Evolutionary conservation across 179 eudicot species (phyloP).

Genomic region (Silene coronaria): DNA sequence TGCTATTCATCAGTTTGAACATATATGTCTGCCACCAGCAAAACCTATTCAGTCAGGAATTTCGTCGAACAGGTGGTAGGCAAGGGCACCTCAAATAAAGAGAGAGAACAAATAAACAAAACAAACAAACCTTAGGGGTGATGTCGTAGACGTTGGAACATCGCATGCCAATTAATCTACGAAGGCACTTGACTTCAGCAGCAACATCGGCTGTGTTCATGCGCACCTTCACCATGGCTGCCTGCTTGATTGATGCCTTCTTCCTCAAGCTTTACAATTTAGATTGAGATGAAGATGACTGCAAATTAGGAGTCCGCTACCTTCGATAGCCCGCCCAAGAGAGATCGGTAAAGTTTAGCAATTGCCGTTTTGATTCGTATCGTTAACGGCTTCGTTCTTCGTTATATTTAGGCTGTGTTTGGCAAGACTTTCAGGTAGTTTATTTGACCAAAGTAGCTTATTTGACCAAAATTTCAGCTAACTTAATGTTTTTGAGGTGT

Average conservation of each 20-base stretch:
- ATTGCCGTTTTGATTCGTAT: too few relatives aligned
- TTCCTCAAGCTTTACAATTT: not conserved
- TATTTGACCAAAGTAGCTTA: too few relatives aligned
- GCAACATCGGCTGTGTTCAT: conserved; percentile 99
- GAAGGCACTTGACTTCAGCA: conserved; percentile 94
- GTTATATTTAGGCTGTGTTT: too few relatives aligned
- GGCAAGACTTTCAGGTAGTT: too few relatives aligned
- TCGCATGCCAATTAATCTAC: conserved; percentile 87
- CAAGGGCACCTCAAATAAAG: not conserved
- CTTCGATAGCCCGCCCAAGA: too few relatives aligned
- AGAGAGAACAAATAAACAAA: not conserved
- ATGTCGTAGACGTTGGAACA: conserved; percentile 91
- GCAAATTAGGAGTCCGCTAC: too few relatives aligned
- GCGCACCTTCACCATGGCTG: conserved; percentile 89
- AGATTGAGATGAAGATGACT: too few relatives aligned
- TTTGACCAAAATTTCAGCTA: too few relatives aligned
- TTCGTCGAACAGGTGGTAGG: conserved; percentile 13
- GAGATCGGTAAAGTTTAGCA: too few relatives aligned
- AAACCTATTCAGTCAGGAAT: conserved; percentile 11
- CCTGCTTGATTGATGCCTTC: not conserved
- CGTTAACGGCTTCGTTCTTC: too few relatives aligned
- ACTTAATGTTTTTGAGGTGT: too few relatives aligned
- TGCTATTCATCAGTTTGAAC: conserved; percentile 95
- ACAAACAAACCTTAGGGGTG: conserved; percentile 60
- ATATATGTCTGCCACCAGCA: conserved; percentile 66